A percentile compares a stretch with the other conserved stretches of the same genome.
Conservation (phyloP, 495 filamentous ascomycete genomes). For the Tuber melanosporum region DNA sequence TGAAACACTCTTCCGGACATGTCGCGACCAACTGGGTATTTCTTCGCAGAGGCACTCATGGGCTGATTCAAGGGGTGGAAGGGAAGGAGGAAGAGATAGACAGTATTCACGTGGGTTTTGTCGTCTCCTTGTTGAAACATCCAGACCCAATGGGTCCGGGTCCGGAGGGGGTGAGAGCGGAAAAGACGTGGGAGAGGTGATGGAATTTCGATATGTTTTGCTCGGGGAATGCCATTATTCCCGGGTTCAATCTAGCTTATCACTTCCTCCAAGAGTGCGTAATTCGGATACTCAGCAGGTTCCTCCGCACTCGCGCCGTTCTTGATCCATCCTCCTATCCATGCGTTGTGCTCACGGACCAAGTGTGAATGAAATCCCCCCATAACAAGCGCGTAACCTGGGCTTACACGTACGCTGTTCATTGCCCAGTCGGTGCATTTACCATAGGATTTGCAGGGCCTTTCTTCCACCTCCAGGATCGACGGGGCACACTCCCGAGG, state of each 20-base stretch:
- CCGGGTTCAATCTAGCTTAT: neutral
- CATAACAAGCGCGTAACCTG: too few relatives aligned
- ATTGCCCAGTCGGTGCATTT: too few relatives aligned
- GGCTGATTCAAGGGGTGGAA: neutral
- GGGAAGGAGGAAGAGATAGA: neutral
- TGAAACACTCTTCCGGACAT: neutral
- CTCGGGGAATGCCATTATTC: neutral
- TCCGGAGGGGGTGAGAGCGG: neutral
- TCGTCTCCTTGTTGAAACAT: neutral
- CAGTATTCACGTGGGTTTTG: neutral
- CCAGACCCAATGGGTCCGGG: neutral
- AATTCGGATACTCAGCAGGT: neutral
- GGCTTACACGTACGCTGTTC: too few relatives aligned
- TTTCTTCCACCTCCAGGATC: conserved; percentile 18
- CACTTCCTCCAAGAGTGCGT: neutral
- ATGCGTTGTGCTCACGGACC: neutral
- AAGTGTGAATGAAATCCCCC: neutral
- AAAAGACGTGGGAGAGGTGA: neutral
- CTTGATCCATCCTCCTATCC: neutral
- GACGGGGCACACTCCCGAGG: conserved; percentile 22
- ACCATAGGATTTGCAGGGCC: neutral
- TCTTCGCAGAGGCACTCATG: neutral
- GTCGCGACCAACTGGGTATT: neutral
- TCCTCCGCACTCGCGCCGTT: neutral
- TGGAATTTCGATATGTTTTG: neutral